Conservation (phyloP, 768 basidiomycete genomes). For the Hebeloma cylindrosporum region DNA sequence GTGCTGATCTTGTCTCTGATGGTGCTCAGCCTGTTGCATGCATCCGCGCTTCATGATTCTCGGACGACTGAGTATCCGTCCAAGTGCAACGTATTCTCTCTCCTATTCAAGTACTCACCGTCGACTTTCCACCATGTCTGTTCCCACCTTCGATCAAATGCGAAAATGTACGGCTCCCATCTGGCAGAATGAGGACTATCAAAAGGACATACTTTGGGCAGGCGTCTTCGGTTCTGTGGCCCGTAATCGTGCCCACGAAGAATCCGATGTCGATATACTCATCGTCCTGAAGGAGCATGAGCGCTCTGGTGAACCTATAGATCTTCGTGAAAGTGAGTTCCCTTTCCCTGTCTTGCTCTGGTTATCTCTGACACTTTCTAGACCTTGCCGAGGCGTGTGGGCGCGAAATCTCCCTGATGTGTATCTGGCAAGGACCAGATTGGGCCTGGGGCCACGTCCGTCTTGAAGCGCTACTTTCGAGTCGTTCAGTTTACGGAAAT, state of each 20-base stretch:
- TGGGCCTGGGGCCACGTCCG: slow-evolving; percentile 16
- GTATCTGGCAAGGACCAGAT: slow-evolving; percentile 17
- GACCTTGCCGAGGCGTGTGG: slow-evolving; percentile 10
- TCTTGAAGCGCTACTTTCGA: slow-evolving; percentile 14
- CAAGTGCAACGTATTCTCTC: no score
- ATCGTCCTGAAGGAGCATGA: slow-evolving; percentile 13
- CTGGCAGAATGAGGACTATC: no score
- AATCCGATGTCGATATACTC: slow-evolving; percentile 16
- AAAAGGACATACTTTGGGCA: slow-evolving; percentile 8
- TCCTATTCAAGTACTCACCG: no score
- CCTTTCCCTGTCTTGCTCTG: no score
- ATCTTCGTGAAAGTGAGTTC: slow-evolving; percentile 16
- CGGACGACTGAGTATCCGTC: no score
- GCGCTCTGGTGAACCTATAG: slow-evolving; percentile 12
- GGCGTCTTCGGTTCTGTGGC: slow-evolving; percentile 16
- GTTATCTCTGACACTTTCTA: slow-evolving; percentile 8
- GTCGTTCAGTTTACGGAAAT: slow-evolving; percentile 14
- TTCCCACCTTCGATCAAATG: no score
- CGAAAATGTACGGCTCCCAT: no score
- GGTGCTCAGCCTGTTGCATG: no score
- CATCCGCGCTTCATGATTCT: no score
- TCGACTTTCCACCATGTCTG: no score
- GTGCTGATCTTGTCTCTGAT: no score
- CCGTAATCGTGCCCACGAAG: slow-evolving; percentile 9
- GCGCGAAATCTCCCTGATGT: slow-evolving; percentile 13